Percentiles rank a stretch among this genome's conserved stretches.
These are phyloP conservation scores for Quercus alba DNA, from an alignment of 306 rosid species.

Conservation along the genomic window DNA sequence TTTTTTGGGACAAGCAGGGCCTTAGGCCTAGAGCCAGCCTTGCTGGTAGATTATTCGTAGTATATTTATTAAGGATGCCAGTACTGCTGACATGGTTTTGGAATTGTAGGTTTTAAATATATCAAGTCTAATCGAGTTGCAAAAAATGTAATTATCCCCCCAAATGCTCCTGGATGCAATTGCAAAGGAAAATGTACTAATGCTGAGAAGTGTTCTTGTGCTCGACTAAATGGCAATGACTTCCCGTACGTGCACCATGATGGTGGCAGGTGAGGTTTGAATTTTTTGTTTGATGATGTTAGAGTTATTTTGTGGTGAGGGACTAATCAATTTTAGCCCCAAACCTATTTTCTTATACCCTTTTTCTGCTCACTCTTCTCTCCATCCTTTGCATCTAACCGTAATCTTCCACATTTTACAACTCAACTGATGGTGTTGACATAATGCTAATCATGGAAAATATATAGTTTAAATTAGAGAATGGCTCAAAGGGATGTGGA, in stretches of 20 bases:
- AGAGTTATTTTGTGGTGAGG: no score
- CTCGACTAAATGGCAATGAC: slow-evolving; percentile 68
- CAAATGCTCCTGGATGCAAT: slow-evolving; percentile 56
- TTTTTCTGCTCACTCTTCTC: no score
- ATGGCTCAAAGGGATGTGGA: neutral
- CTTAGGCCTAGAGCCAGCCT: no score
- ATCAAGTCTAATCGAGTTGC: slow-evolving; percentile 49
- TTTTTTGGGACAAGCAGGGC: no score
- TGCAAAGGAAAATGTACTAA: slow-evolving; percentile 65
- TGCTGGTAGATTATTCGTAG: neutral
- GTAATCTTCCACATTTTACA: no score
- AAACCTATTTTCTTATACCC: no score
- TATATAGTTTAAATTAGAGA: neutral
- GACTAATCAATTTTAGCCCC: no score
- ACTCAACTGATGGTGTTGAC: neutral
- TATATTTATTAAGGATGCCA: neutral
- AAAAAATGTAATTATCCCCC: slow-evolving; percentile 58
- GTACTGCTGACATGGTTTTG: neutral
- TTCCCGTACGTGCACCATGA: slow-evolving; percentile 81
- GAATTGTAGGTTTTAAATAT: slow-evolving; percentile 65
- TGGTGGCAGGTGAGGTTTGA: slow-evolving; percentile 82
- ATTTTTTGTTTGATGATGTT: neutral
- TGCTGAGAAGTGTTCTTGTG: slow-evolving; percentile 70
- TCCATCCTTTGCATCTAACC: no score
- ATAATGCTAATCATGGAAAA: neutral